Conservation (phyloP, 129 eudicot genomes). For the Rutidosis leptorrhynchoides region DNA sequence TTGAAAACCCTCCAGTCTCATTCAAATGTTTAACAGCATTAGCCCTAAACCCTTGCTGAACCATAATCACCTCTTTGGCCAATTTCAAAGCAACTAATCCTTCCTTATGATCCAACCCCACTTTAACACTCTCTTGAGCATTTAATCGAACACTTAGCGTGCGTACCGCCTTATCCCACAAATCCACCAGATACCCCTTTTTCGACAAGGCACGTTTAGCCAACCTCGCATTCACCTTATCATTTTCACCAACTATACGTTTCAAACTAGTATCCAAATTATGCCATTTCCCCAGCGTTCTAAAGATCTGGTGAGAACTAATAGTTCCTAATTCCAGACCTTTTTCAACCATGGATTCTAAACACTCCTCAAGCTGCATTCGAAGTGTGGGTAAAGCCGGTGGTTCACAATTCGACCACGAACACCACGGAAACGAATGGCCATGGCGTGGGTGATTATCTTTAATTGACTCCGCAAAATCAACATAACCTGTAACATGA, state of each 20-base stretch:
- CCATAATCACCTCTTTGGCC: constrained; percentile 80
- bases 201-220: constrained; percentile 23
- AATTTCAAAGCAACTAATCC: constrained; percentile 64
- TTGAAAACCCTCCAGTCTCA: constrained; percentile 69
- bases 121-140: constrained; percentile 51
- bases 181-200: constrained; percentile 25
- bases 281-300: constrained; percentile 69
- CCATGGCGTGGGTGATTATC: constrained; percentile 67
- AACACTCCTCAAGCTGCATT: constrained; percentile 54
- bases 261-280: constrained; percentile 50
- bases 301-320: constrained; percentile 60
- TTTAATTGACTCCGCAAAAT: constrained; percentile 61
- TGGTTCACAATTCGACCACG: constrained; percentile 64
- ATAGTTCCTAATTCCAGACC: constrained; percentile 66
- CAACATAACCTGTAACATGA: constrained; percentile 78
- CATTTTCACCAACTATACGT: constrained; percentile 23
- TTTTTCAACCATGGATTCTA: constrained; percentile 57
- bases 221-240: background rate
- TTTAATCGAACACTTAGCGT: constrained; percentile 48
- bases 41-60: constrained; percentile 75
- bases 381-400: constrained; percentile 47
- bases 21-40: constrained; percentile 79
- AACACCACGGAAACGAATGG: constrained; percentile 72
- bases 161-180: constrained; percentile 81
- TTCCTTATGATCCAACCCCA: constrained; percentile 56